Percentiles rank a stretch among this genome's conserved stretches.
Conservation (phyloP, 768 basidiomycete genomes). For the Termitomyces sp. region DNA sequence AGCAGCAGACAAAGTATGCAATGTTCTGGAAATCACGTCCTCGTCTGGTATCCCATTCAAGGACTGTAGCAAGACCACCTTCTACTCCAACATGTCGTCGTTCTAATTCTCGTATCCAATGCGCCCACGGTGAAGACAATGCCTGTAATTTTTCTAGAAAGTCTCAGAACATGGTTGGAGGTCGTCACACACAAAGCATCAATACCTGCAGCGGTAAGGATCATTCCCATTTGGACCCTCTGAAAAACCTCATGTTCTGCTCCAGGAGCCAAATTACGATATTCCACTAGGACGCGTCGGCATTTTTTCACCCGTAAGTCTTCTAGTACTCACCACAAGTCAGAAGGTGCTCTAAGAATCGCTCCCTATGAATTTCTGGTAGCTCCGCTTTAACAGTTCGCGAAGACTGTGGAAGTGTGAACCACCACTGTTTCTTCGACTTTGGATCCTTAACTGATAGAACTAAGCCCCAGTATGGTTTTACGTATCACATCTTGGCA, state of each 20-base stretch:
- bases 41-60: constrained; percentile 62
- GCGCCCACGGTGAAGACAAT: constrained; percentile 62
- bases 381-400: constrained; percentile 42
- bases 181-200: neutral
- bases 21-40: constrained; percentile 76
- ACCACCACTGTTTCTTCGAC: constrained; percentile 63
- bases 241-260: constrained; percentile 78
- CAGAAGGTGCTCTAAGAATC: constrained; percentile 52
- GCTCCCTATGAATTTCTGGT: constrained; percentile 42
- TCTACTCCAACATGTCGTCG: constrained; percentile 49
- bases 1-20: constrained; percentile 64
- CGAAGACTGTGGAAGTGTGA: constrained; percentile 42
- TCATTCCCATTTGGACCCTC: constrained; percentile 75
- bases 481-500: neutral
- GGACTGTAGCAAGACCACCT: constrained; percentile 47
- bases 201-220: constrained; percentile 66
- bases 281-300: constrained; percentile 50
- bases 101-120: constrained; percentile 60
- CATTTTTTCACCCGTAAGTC: neutral
- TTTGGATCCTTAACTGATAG: constrained; percentile 45
- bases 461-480: neutral
- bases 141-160: constrained; percentile 72
- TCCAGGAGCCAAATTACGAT: constrained; percentile 43
- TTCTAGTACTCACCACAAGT: constrained; percentile 50
- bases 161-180: neutral